Evolutionary conservation across 1,284 basidiomycete genomes (phyloP).

Genomic region (Boletus semigastroideus): DNA sequence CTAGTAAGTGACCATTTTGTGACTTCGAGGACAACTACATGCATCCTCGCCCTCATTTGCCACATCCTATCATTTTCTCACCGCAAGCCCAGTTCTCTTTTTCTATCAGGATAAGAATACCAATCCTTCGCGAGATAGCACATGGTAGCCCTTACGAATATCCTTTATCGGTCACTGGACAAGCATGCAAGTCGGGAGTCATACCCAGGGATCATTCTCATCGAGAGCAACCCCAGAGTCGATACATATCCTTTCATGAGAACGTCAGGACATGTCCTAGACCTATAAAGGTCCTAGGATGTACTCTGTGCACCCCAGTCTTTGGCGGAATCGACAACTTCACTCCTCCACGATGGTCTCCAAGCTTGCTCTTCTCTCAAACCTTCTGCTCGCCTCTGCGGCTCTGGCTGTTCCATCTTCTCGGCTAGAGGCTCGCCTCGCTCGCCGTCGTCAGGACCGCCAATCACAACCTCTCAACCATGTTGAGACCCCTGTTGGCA

Average conservation of each 20-base stretch:
- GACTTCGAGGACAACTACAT: neutral
- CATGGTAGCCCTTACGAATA: neutral
- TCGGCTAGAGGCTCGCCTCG: slow-evolving; percentile 5
- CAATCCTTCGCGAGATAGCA: neutral
- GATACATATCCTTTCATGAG: neutral
- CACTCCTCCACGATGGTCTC: slow-evolving; percentile 17
- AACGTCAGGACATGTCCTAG: neutral
- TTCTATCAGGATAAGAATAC: neutral
- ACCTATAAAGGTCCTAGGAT: slow-evolving; percentile 14
- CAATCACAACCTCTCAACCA: slow-evolving; percentile 9
- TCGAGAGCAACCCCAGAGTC: neutral
- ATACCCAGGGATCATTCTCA: neutral
- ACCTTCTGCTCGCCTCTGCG: slow-evolving; percentile 19
- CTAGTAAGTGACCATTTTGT: neutral
- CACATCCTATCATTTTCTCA: slow-evolving; percentile 1
- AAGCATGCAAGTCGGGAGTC: neutral
- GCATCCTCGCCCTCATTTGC: neutral
- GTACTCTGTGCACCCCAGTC: neutral
- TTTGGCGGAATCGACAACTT: neutral
- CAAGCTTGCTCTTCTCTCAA: slow-evolving; percentile 16
- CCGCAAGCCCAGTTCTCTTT: neutral
- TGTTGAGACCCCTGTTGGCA: neutral
- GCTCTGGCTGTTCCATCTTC: slow-evolving; percentile 19
- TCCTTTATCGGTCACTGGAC: neutral
- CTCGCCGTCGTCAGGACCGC: slow-evolving; percentile 13